Evolutionary conservation across 495 filamentous ascomycete species (phyloP).

Genomic region (Penicillium flavigenum): DNA sequence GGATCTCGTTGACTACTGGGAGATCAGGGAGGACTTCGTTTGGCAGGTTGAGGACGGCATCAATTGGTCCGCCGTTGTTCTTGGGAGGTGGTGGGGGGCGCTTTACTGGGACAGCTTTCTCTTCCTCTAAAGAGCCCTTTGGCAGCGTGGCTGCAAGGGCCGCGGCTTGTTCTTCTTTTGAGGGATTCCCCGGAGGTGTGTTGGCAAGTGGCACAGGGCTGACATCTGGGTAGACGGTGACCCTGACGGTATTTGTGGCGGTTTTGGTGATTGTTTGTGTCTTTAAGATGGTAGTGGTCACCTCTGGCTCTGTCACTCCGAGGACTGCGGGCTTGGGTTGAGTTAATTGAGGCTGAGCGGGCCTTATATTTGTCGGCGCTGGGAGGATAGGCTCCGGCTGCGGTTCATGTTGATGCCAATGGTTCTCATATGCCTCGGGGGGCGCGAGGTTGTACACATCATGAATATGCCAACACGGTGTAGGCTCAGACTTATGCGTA

Average conservation of each 20-base stretch:
- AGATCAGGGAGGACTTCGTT: conserved; percentile 13
- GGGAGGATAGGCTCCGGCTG: not conserved
- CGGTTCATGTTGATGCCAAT: not conserved
- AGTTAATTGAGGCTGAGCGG: not conserved
- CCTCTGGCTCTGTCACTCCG: conserved; percentile 1
- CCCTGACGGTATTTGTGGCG: conserved; percentile 1
- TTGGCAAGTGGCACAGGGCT: not conserved
- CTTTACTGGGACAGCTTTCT: not conserved
- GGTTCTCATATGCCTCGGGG: not conserved
- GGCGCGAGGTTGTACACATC: not conserved
- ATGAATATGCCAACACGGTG: not conserved
- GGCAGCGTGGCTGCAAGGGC: conserved; percentile 1
- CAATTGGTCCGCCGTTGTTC: not conserved
- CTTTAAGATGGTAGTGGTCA: conserved; percentile 17
- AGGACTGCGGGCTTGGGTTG: not conserved
- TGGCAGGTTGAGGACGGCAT: not conserved
- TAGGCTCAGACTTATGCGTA: conserved; percentile 4
- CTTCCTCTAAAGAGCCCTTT: not conserved
- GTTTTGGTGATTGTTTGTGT: conserved; percentile 17
- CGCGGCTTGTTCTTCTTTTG: not conserved
- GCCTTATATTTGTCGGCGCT: not conserved
- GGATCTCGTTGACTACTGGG: conserved; percentile 11
- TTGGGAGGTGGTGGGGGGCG: not conserved
- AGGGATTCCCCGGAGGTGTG: not conserved
- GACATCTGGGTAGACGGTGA: not conserved